These are phyloP conservation scores for Eucalyptus tenuipes DNA, from an alignment of 345 rosid genomes.

Conservation along the genomic window DNA sequence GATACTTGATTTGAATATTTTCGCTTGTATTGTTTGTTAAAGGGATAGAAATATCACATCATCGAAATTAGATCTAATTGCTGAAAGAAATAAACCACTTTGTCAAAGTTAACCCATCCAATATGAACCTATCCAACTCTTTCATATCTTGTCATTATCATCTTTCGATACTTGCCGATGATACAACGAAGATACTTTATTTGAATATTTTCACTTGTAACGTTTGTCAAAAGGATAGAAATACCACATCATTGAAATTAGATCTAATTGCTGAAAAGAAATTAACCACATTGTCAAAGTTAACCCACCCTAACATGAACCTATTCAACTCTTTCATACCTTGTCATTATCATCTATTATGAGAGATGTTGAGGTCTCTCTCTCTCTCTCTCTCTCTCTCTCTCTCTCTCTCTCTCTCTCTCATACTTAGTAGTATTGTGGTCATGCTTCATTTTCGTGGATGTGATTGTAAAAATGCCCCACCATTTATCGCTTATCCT, in stretches of 20 bases:
- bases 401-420: too few relatives aligned
- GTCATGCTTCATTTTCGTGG: neutral
- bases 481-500: neutral
- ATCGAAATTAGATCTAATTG: neutral
- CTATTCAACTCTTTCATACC: neutral
- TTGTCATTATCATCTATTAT: neutral
- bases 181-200: neutral
- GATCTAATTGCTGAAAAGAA: neutral
- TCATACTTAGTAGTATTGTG: neutral
- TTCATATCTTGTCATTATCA: too few relatives aligned
- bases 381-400: neutral
- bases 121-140: neutral
- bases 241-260: neutral
- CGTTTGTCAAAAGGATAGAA: neutral
- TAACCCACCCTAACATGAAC: neutral
- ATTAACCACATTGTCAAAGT: neutral
- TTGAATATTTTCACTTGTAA: neutral
- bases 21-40: neutral
- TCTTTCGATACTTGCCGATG: neutral
- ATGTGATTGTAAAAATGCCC: neutral
- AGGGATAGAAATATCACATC: neutral
- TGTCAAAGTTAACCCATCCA: neutral
- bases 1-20: neutral
- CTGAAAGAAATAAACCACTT: neutral
- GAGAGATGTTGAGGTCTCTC: neutral